phyloP scores from a whole-genome alignment of 768 basidiomycete species.

The Lyophyllum decastes region DNA sequence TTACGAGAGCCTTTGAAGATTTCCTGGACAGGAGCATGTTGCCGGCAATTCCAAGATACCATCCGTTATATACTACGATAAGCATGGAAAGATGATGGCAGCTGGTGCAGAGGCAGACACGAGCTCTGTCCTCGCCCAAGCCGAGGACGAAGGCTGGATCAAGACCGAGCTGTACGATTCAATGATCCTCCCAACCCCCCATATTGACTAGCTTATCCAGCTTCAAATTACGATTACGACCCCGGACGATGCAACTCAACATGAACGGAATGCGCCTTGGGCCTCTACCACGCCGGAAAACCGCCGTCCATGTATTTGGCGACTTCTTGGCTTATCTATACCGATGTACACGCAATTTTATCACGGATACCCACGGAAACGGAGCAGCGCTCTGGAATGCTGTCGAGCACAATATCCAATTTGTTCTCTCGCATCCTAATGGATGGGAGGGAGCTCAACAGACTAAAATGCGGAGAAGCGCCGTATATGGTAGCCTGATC shows the following conservation, averaged over 20 bases:
- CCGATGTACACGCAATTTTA: constrained; percentile 72
- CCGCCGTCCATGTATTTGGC: constrained; percentile 74
- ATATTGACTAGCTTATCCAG: constrained; percentile 32
- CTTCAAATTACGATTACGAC: constrained; percentile 80
- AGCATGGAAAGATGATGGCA: constrained; percentile 61
- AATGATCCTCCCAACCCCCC: not conserved
- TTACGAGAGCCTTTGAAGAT: constrained; percentile 41
- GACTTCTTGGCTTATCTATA: constrained; percentile 79
- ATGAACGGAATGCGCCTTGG: constrained; percentile 85
- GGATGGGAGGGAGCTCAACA: constrained; percentile 83
- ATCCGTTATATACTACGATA: constrained; percentile 74
- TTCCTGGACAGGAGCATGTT: constrained; percentile 85
- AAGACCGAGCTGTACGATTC: constrained; percentile 70
- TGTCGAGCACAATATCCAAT: constrained; percentile 68
- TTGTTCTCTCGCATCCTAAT: constrained; percentile 79
- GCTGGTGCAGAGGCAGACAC: constrained; percentile 80
- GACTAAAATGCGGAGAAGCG: constrained; percentile 75
- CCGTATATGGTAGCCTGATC: constrained; percentile 70
- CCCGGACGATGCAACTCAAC: constrained; percentile 74
- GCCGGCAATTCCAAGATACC: constrained; percentile 86
- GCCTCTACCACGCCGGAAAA: constrained; percentile 64
- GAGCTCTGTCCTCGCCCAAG: constrained; percentile 54
- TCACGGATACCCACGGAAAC: constrained; percentile 82
- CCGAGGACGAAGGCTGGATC: constrained; percentile 78
- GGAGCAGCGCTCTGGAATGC: constrained; percentile 69